Base-by-base conservation (phyloP, 2,329 filamentous ascomycete genomes). In the Chaetomiaceae sp. region DNA sequence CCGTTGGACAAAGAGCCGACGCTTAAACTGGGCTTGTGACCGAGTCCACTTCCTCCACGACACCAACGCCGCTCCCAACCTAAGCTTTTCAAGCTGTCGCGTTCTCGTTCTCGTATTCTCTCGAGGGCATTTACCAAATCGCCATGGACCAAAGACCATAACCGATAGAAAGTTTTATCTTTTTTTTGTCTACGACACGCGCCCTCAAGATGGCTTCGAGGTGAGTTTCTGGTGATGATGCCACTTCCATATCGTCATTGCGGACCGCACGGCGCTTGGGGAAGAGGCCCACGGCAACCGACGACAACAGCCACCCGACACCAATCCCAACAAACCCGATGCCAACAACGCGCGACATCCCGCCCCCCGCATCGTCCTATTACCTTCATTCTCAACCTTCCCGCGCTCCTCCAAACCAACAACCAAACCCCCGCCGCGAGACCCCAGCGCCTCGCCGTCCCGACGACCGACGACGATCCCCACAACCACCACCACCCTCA, bases 171-270 rank as follows among this genome's bases (percentile, higher is more conserved):
- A n/a, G n/a, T n/a, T n/a, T n/a, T 17, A 31, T 33, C 23, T 41
- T 16, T 9, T 37, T 34, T 44, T 14, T 42, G 19, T n/a, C n/a
- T n/a, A n/a, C 44, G 16, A 35, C 30, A 46, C 27, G n/a, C 44
- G 44, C 21, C 34, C 45, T 12, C 25, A 53, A 46, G n/a, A 60
- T 60, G 58, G 58, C 58, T 50, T 60, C 58, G 8, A 55, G 58
- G 58, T 58, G 45, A 57, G 56, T 59, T 40, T 12, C 8, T 13
- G 21, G 17, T n/a, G 30, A 30, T n/a, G 23, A 7, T n/a, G 4
- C 14, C 23, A n/a, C 6, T 21, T 30, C 5, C n/a, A 37, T 17
- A 21, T 33, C 23, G 33, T 38, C 40, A 51, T 25, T 19, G 42
- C 30, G 14, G 14, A 12, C 30, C 30, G 30, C 5, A 30, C 25